Evolutionary conservation across 2,329 filamentous ascomycete genomes (phyloP), one percentile per base, ranked within the genome.

Genomic region (Stachybotrys echinatus): DNA sequence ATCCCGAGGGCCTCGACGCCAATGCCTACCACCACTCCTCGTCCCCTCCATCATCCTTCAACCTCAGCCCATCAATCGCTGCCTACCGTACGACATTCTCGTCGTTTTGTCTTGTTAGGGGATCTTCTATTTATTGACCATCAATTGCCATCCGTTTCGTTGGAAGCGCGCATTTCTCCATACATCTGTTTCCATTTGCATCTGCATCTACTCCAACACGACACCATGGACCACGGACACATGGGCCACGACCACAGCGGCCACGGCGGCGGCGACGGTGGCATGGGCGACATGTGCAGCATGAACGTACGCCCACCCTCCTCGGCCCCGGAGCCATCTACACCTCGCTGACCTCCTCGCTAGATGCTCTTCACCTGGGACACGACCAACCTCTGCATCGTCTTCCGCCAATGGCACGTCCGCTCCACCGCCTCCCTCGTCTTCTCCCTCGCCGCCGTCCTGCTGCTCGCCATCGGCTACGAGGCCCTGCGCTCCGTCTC

Each of bases 351-450:
- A 58, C 8, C 20, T 12, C 31, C 27, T n/a, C 21, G 45, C 19
- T 59, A 96, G 91, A 97, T 96, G 92, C 84, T 97, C 58, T 99
- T 99, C 76, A 97, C 91, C 54, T 99, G 92, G 92, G 84, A 91
- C 68, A 92, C 92, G 3, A 82, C 79, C 50, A 88, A 97, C 72
- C 89, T 99, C 56, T 99, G 94, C 79, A 95, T 99, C 70, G 83
- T 99, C 69, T 99, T 97, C 77, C 80, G 79, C 60, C 83, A 85
- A 71, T 99, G 94, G 94, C 92, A 89, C 72, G 74, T 99, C 68
- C 84, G 80, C 54, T 84, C 85, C 53, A 84, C 85, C 3, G 63
- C 81, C 48, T 87, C 87, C 31, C 85, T 99, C 51, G 61, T 96
- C 66, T 68, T 91, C 62, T 96, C 92, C 23, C 84, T 99, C 53